phyloP scores from a whole-genome alignment of 176 grass and related monocot species.

The Dactylis glomerata region DNA sequence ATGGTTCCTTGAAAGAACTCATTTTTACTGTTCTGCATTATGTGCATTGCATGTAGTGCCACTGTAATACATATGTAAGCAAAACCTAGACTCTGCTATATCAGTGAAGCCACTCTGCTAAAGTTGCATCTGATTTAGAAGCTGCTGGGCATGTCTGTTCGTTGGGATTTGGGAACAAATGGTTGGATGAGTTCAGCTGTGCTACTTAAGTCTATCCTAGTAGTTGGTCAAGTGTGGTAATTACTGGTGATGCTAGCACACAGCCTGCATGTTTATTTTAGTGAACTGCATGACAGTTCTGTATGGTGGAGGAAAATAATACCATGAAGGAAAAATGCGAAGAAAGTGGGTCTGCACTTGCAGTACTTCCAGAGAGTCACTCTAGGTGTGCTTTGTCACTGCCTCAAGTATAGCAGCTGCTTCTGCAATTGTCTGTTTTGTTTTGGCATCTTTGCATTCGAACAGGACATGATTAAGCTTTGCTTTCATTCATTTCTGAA shows the following conservation, averaged over 20 bases:
- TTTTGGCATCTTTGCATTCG: not conserved
- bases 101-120: not conserved
- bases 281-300: not conserved
- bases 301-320: not conserved
- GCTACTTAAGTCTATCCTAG: not conserved
- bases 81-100: not conserved
- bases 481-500: conserved; percentile 9
- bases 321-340: not conserved
- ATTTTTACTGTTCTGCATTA: not conserved
- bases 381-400: not conserved
- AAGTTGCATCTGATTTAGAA: not conserved
- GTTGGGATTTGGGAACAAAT: not conserved
- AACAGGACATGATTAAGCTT: conserved; percentile 11
- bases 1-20: conserved; percentile 8
- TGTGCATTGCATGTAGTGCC: conserved; percentile 16
- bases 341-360: not conserved
- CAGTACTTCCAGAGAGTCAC: not conserved
- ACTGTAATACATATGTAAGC: not conserved
- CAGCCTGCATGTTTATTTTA: conserved; percentile 20
- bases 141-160: not conserved
- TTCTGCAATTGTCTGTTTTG: conserved; percentile 6
- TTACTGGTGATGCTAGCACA: conserved; percentile 20
- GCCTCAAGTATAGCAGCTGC: not conserved
- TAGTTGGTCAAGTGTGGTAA: not conserved
- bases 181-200: not conserved